Percentiles rank a stretch among this genome's conserved stretches.
Conservation (phyloP, 306 rosid species). For the Gastrolobium villosum region DNA sequence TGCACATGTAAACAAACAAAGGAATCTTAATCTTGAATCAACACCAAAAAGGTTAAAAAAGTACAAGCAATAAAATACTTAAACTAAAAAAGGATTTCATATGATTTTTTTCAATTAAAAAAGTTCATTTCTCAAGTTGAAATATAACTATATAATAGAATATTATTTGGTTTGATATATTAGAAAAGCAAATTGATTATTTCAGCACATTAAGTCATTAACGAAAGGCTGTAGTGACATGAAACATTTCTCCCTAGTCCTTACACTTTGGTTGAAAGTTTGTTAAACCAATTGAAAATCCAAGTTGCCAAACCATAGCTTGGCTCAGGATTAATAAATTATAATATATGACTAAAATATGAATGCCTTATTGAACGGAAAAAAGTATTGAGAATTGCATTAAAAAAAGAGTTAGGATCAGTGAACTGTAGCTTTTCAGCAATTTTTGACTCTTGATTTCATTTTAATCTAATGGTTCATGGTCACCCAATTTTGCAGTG, state of each 20-base stretch:
- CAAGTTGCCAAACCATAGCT: constrained; percentile 17
- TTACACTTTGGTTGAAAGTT: constrained; percentile 29
- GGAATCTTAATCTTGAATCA: constrained; percentile 20
- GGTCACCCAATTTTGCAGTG: neutral
- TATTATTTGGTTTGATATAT: neutral
- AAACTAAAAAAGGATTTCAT: constrained; percentile 29
- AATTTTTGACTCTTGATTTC: constrained; percentile 14
- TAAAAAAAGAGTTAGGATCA: neutral
- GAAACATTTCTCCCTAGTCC: constrained; percentile 27
- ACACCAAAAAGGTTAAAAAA: constrained; percentile 12
- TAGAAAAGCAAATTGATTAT: constrained; percentile 26
- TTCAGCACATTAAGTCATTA: constrained; percentile 39
- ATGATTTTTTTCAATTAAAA: neutral
- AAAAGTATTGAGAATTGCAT: neutral
- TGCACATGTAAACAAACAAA: constrained; percentile 54
- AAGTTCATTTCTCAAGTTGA: constrained; percentile 22
- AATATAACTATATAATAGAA: constrained; percentile 6
- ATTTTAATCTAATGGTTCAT: constrained; percentile 14
- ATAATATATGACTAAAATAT: constrained; percentile 5
- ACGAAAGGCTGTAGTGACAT: constrained; percentile 9
- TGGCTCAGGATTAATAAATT: neutral
- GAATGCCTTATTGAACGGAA: neutral
- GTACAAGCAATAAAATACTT: neutral
- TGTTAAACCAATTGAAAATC: constrained; percentile 5
- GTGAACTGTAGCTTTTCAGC: neutral